Base-by-base conservation (phyloP, 2,329 filamentous ascomycete genomes). In the Stagonosporopsis rhizophila region DNA sequence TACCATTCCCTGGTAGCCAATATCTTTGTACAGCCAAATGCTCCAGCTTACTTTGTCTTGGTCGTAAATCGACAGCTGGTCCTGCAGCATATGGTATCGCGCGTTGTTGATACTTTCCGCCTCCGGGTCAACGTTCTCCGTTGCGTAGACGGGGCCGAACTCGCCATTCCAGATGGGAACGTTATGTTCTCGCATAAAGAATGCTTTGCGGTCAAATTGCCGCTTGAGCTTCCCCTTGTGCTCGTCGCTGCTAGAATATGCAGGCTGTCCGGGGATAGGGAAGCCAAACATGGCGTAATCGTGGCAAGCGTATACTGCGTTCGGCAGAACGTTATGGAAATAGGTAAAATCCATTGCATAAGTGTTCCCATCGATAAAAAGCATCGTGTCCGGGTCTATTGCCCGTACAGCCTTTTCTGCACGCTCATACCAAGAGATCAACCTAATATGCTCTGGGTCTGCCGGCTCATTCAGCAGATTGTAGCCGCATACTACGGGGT, bases 291-390 rank as follows among this genome's bases (percentile, higher is more conserved):
- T 73, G 6, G 75, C 70, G 50, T 80, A 79, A 55, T 80, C 78
- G 58, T 80, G 78, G 39, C 78, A 72, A 0, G 79, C 71, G 60
- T 82, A 82, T 11, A 81, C 79, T 20, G 72, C 71, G 47, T 81
- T 81, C 0, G 79, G 78, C 4, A 81, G 65, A 4, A 45, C 23
- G 1, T 79, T 69, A 2, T 77, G 69, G 53, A 82, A 82, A 0
- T 73, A 72, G 27, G 71, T 77, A 64, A 77, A 82, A 53, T 82
- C 81, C 72, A 83, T 83, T 17, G 82, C 77, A 52, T 82, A 85
- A 0, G 82, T 84, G 69, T 84, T 84, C 7, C 81, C 81, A 45
- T 83, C 81, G 9, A 83, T 68, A 58, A 78, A 82, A 22, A 83
- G 68, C 50, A 82, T 81, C 53, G 80, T 78, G 28, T 81, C 67